Evolutionary conservation across 225 moss, liverwort and hornwort genomes (phyloP).

Genomic region (Bryum argenteum): DNA sequence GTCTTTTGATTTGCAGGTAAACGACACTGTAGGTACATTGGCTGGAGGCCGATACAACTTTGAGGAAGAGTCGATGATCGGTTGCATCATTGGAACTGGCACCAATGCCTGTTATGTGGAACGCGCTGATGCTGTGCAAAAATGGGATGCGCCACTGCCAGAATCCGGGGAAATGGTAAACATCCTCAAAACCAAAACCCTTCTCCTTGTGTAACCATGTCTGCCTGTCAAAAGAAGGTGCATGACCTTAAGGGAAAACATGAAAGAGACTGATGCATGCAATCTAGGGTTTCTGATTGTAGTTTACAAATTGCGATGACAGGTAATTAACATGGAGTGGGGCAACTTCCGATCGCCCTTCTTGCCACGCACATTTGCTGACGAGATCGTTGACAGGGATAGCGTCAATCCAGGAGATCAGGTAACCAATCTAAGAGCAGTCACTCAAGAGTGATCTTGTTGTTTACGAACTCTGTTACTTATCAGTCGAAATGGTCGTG

Average conservation of each 20-base stretch:
- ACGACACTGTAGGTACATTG: conserved; percentile 94
- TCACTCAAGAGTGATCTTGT: no score
- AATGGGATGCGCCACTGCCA: conserved; percentile 76
- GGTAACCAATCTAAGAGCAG: conserved; percentile 18
- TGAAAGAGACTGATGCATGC: no score
- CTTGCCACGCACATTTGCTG: conserved; percentile 76
- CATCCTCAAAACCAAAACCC: not conserved
- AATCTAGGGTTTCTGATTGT: conserved; percentile 9
- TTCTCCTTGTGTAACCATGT: no score
- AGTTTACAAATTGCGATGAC: not conserved
- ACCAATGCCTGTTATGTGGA: conserved; percentile 99
- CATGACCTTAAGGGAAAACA: no score
- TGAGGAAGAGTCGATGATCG: conserved; percentile 85
- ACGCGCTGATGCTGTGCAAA: conserved; percentile 76
- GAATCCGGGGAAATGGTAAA: conserved; percentile 79
- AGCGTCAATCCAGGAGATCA: conserved; percentile 74
- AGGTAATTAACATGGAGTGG: conserved; percentile 83
- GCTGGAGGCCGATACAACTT: conserved; percentile 91
- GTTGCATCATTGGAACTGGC: conserved; percentile 93
- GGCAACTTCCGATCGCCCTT: conserved; percentile 62
- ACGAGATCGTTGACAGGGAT: conserved; percentile 60
- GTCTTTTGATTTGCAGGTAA: conserved; percentile 66
- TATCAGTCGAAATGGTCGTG: no score
- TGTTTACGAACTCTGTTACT: no score
- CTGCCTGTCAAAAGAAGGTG: no score